Base-by-base conservation (phyloP, 2,329 filamentous ascomycete species). In the Chrysosporium keratinophilum region DNA sequence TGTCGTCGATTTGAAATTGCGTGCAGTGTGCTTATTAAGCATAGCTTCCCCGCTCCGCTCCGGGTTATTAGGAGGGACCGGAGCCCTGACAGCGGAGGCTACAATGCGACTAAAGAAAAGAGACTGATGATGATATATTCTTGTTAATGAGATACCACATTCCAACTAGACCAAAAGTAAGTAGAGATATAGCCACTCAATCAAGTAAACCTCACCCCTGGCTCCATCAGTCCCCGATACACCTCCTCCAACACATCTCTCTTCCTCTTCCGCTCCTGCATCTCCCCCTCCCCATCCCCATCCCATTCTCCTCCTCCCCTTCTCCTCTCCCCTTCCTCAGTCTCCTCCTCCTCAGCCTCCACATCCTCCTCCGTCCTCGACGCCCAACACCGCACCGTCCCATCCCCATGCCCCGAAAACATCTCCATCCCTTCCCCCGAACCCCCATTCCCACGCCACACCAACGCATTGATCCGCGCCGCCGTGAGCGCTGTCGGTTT, bases 331-430 rank as follows among this genome's bases (percentile, higher is more conserved):
- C 57, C 76, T 79, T 15, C 75, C 72, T 17, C 77, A 71, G 33
- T 77, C 74, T 56, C 65, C 11, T 67, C 63, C 2, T 63, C 64
- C 34, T 67, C 69, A 5, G 74, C 73, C 48, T 81, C 59, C 60
- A 69, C 71, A 34, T 71, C 72, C 3, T 78, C 79, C 0, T 74
- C 69, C 5, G 80, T 69, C 35, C 74, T 72, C 1, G 87, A 85
- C 60, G 78, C 76, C 89, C 91, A 96, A 3, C 80, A 80, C 43
- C 85, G 78, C 54, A 97, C 91, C 50, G 84, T 84, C 0, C 91
- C 91, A 65, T 96, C 88, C 2, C 84, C 76, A 63, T 95, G 88
- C 1, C 83, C 85, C 51, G 88, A 93, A 69, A 88, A 94, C 54
- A 96, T 78, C 59, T 85, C 82, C 1, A 84, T 66, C 0, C 81